Evolutionary conservation across 306 rosid genomes (phyloP), one percentile per base, ranked within the genome.

Genomic region (Casuarina cunninghamiana): DNA sequence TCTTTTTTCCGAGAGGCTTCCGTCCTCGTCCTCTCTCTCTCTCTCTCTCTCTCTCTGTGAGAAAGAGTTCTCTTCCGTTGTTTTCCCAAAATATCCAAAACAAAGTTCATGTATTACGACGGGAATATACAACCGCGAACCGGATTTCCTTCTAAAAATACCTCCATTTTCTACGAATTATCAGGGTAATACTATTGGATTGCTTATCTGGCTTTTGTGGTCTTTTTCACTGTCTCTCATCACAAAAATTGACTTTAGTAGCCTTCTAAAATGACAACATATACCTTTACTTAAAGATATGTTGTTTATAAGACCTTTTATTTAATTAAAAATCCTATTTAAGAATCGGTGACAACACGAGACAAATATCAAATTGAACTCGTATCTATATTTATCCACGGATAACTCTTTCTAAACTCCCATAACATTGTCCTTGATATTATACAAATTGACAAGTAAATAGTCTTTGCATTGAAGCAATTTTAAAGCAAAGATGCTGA

Each of bases 1-100:
- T 63, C 60, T 32, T 72, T 21, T 75, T 78, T 80, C 86, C 45
- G 58, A 66, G 83, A 77, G 69, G 55, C 82, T 84, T 79, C 19
- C 75, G 79, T 76, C 73, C 83, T 5, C 15, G 21, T 53, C 32
- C 53, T 2, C 48, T 46, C 21, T 21, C 3, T 77, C 58, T 45
- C 74, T 73, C 53, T 76, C 75, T 66, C 39, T 11, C 48, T 41
- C 19, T 37, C 2, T 21, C 26, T 21, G 35, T 2, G 35, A 1
- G 1, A 17, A 65, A n/a, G 21, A 17, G 15, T 41, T 39, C 53
- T 65, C 4, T 42, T 44, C n/a, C 10, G 43, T 55, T 46, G 42
- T 66, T 55, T 77, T 72, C 78, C 81, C n/a, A 37, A 72, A 77
- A 21, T 82, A 61, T 70, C 75, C 74, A 75, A 75, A 57, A 57